These are phyloP conservation scores for Immersiella caudata DNA, from an alignment of 495 filamentous ascomycete species.

Conservation along the genomic window DNA sequence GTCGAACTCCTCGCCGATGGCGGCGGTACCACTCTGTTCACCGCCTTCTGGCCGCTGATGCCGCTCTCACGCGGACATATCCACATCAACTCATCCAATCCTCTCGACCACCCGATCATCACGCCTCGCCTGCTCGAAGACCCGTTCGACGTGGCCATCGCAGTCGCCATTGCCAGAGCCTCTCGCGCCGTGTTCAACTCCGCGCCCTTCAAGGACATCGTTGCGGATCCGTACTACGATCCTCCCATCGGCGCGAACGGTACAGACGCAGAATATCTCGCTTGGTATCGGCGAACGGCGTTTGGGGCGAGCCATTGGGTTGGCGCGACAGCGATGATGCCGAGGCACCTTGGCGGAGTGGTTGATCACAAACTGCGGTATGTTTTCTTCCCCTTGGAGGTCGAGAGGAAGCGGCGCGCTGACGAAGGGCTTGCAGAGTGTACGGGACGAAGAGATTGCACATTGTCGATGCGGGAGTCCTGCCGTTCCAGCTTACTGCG, in stretches of 20 bases:
- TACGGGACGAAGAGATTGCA: constrained; percentile 48
- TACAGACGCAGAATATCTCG: constrained; percentile 34
- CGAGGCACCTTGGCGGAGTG: constrained; percentile 44
- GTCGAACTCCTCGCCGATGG: constrained; percentile 12
- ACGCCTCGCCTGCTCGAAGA: constrained; percentile 38
- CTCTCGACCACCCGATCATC: constrained; percentile 38
- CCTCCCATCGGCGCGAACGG: constrained; percentile 28
- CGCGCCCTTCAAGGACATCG: constrained; percentile 9
- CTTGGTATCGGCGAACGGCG: not conserved
- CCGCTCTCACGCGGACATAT: constrained; percentile 50
- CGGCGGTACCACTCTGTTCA: not conserved
- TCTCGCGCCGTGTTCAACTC: constrained; percentile 28
- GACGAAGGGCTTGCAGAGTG: constrained; percentile 39
- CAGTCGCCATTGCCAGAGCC: constrained; percentile 31
- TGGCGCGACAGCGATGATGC: constrained; percentile 41
- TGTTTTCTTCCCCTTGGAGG: not conserved
- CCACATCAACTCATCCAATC: constrained; percentile 43
- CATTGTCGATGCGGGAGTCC: constrained; percentile 56
- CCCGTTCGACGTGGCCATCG: constrained; percentile 39
- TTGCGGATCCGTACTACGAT: constrained; percentile 8
- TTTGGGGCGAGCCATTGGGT: constrained; percentile 31
- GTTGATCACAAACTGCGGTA: constrained; percentile 47
- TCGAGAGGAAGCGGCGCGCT: not conserved
- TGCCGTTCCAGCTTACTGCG: constrained; percentile 51
- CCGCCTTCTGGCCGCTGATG: constrained; percentile 7